Percentiles rank a stretch among this genome's conserved stretches.
Conservation (phyloP, 2,329 filamentous ascomycete genomes). For the Basipetospora sp. region DNA sequence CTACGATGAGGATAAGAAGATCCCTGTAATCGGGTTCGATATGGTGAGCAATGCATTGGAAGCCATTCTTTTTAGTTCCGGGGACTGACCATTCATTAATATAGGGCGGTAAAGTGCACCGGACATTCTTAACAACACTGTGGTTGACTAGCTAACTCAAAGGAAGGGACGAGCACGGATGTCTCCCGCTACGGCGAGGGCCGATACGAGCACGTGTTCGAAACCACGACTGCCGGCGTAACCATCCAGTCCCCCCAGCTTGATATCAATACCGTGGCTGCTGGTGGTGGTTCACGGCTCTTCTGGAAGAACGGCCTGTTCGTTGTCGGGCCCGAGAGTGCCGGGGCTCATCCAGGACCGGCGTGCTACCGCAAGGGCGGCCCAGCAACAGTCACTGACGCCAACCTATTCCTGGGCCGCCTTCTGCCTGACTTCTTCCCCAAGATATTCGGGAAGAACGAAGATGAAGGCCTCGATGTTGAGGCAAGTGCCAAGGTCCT, state of each 20-base stretch:
- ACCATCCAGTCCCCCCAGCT: slow-evolving; percentile 85
- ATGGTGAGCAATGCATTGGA: slow-evolving; percentile 37
- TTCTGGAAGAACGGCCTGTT: slow-evolving; percentile 86
- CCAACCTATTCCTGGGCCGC: slow-evolving; percentile 72
- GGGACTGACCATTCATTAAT: background rate
- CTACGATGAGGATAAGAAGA: slow-evolving; percentile 69
- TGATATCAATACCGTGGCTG: slow-evolving; percentile 89
- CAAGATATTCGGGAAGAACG: slow-evolving; percentile 84
- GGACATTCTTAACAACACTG: too few species aligned
- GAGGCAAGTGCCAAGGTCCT: slow-evolving; percentile 63
- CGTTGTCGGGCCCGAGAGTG: slow-evolving; percentile 78
- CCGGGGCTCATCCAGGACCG: slow-evolving; percentile 76
- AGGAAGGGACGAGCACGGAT: slow-evolving; percentile 64
- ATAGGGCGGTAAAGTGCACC: too few species aligned
- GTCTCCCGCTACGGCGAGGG: slow-evolving; percentile 70
- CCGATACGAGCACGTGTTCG: slow-evolving; percentile 83
- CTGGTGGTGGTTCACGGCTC: slow-evolving; percentile 69
- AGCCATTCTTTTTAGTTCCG: background rate
- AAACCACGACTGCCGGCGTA: slow-evolving; percentile 85
- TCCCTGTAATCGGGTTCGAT: slow-evolving; percentile 83
- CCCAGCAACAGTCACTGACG: slow-evolving; percentile 83
- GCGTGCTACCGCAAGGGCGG: slow-evolving; percentile 85
- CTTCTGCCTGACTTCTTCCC: slow-evolving; percentile 85
- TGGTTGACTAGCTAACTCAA: background rate
- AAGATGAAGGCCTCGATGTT: slow-evolving; percentile 65